phyloP scores from a whole-genome alignment of 2,329 filamentous ascomycete genomes.

The Xylaria sp. region DNA sequence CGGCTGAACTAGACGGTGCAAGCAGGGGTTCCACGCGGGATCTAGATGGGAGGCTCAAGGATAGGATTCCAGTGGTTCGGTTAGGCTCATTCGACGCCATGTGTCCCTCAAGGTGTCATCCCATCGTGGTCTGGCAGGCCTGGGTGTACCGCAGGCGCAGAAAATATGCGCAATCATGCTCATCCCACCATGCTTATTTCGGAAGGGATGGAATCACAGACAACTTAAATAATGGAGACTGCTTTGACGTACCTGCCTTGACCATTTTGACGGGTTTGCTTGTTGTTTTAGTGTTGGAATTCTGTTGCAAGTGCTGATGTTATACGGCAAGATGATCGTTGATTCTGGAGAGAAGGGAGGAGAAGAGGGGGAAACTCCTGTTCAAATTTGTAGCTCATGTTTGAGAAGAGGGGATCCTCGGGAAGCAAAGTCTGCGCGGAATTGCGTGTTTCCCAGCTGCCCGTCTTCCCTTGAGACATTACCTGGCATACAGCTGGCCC shows the following conservation, averaged over 20 bases:
- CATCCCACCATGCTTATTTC: conserved; percentile 39
- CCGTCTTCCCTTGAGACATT: conserved; percentile 1
- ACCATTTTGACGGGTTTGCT: conserved; percentile 80
- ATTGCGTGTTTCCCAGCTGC: conserved; percentile 1
- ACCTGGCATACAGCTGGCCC: too few relatives aligned
- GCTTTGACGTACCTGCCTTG: conserved; percentile 65
- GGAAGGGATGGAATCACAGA: conserved; percentile 30
- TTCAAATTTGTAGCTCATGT: conserved; percentile 19
- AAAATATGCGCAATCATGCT: conserved; percentile 65
- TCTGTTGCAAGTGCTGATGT: conserved; percentile 17
- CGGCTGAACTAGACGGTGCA: conserved; percentile 20
- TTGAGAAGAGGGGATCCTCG: conserved; percentile 17
- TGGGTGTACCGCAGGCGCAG: conserved; percentile 39
- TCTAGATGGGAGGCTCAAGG: background rate
- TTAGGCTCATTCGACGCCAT: conserved; percentile 15
- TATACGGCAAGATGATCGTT: conserved; percentile 4
- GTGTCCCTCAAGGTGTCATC: conserved; percentile 36
- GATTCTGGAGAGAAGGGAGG: conserved; percentile 13
- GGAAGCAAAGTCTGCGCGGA: conserved; percentile 13
- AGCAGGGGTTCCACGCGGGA: conserved; percentile 26
- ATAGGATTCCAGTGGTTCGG: conserved; percentile 17
- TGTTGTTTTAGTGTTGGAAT: conserved; percentile 25
- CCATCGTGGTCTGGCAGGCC: conserved; percentile 45
- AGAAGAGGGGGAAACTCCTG: conserved; percentile 14
- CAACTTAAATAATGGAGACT: conserved; percentile 28